These are phyloP conservation scores for Coffea canephora DNA, from an alignment of 257 asterid genomes.

Conservation along the genomic window DNA sequence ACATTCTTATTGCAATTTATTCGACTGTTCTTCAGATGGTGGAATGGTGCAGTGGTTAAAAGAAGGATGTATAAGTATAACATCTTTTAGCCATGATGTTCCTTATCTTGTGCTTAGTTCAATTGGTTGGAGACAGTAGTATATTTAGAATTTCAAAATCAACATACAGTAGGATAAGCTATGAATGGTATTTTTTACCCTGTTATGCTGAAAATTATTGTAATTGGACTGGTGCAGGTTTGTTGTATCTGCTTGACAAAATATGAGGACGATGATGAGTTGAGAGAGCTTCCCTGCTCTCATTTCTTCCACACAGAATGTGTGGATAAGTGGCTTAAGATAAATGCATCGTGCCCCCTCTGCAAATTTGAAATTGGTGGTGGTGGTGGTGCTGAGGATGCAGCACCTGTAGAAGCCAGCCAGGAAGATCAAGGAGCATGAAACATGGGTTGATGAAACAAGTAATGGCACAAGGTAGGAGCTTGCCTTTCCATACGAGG, in stretches of 20 bases:
- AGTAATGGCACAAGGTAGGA: background rate
- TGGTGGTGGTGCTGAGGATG: constrained; percentile 11
- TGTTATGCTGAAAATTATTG: background rate
- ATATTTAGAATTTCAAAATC: background rate
- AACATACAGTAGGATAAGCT: background rate
- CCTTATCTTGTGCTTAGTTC: background rate
- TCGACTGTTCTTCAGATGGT: background rate
- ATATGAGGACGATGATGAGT: constrained; percentile 39
- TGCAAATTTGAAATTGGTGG: constrained; percentile 40
- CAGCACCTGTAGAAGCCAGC: constrained; percentile 26
- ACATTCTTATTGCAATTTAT: background rate
- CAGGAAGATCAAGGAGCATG: constrained; percentile 17
- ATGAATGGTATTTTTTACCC: background rate
- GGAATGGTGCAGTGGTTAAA: background rate
- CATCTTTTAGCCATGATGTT: background rate
- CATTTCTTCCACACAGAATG: constrained; percentile 44
- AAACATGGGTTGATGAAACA: background rate
- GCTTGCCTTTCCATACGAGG: background rate
- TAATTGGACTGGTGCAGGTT: constrained; percentile 18
- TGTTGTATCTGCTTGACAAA: constrained; percentile 45
- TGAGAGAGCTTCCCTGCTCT: constrained; percentile 45
- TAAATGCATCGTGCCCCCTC: constrained; percentile 45
- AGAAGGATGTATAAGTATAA: background rate
- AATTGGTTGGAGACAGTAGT: background rate
- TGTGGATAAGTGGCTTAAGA: constrained; percentile 47